phyloP scores from a whole-genome alignment of 1,139 yeast species.

The Blastobotrys ciferrii region DNA sequence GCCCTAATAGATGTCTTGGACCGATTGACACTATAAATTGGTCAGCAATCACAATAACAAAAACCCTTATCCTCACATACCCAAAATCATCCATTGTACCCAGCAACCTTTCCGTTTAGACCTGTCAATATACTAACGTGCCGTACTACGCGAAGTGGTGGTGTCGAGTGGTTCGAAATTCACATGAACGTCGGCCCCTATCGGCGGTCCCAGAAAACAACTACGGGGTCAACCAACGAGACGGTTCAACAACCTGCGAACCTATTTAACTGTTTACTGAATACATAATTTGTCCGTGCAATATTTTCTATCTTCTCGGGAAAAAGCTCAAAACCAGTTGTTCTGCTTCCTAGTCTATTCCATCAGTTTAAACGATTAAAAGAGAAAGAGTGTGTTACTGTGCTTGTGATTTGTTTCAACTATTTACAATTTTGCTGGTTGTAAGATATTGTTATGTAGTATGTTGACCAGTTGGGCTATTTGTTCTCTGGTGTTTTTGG shows the following conservation, averaged over 20 bases:
- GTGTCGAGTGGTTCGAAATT: not conserved
- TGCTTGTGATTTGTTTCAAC: too few relatives aligned
- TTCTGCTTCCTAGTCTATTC: too few relatives aligned
- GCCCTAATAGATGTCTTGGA: conserved; percentile 46
- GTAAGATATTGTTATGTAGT: not conserved
- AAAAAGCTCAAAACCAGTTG: too few relatives aligned
- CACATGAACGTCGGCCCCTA: not conserved
- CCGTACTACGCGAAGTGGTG: not conserved
- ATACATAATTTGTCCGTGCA: too few relatives aligned
- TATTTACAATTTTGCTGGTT: not conserved
- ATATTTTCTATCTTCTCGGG: too few relatives aligned
- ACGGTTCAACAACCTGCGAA: too few relatives aligned
- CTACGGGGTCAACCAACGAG: not conserved
- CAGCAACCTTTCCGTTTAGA: too few relatives aligned
- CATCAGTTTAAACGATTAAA: too few relatives aligned
- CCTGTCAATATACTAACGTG: too few relatives aligned
- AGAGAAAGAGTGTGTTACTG: too few relatives aligned
- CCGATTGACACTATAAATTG: conserved; percentile 28
- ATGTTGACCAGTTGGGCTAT: conserved; percentile 21
- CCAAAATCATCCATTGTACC: conserved; percentile 34
- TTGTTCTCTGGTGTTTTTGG: conserved; percentile 23
- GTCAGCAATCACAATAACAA: not conserved
- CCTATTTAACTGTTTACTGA: too few relatives aligned
- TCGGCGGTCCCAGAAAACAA: not conserved
- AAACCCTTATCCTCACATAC: conserved; percentile 20